Base-by-base conservation (phyloP, 371 early-diverging fungal species). In the Lichtheimia ornata region DNA sequence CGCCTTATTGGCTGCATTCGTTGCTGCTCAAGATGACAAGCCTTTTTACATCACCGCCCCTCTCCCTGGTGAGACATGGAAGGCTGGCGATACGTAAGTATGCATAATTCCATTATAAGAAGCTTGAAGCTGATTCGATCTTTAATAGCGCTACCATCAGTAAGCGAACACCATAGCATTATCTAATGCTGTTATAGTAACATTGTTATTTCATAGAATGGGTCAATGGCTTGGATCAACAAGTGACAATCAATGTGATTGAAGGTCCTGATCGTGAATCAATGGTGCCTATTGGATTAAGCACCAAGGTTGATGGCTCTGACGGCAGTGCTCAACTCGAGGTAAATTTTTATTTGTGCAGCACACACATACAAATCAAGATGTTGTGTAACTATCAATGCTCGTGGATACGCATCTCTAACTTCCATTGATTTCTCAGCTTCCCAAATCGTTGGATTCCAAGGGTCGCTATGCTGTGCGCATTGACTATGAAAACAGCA, bases 11-110 rank as follows among this genome's bases (percentile, higher is more conserved):
- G 56, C 44, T 17, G 49, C 56, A 17, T 17, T 62, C 42, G 49
- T 50, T 18, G 56, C 49, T 25, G 56, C 56, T 40, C 55, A 53
- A 27, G 25, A 59, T 5, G 50, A 65, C 28, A 35, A 54, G 17
- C 45, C 63, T 15, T 63, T 58, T 45, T 63, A 55, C 44, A 41
- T 63, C 44, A 63, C 54, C 22, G 18, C 20, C 14, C 63, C 63
- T 53, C 20, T 55, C 22, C 45, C 24, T 17, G 63, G 58, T n/a
- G 56, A 49, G 0, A 24, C 44, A 13, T 51, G 50, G 28, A 58
- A 30, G 25, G 53, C 63, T 56, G 63, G 63, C 12, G 15, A 25
- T 15, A 28, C 25, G 63, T 63, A 63, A 45, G 60, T 50, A 28
- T 14, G 9, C 13, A 22, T 30, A 11, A 18, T 41, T 25, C n/a